phyloP scores from a whole-genome alignment of 441 rosid genomes.

The Biscutella laevigata region DNA sequence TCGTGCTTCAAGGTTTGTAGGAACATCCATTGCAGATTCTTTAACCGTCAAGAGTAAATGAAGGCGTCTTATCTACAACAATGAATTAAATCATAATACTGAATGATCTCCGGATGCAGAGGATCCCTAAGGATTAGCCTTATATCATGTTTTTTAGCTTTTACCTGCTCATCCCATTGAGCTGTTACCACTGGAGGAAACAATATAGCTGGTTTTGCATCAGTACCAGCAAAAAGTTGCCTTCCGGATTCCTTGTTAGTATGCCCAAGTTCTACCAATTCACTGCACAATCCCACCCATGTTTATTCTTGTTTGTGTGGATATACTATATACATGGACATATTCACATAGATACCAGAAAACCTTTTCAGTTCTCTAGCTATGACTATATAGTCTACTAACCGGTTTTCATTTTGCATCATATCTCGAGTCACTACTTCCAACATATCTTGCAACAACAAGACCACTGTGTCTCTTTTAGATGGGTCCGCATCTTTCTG shows the following conservation, averaged over 20 bases:
- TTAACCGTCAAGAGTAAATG: conserved; percentile 87
- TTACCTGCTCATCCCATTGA: conserved; percentile 97
- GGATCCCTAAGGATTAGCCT: conserved; percentile 1
- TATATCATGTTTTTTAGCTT: neutral
- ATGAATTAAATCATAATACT: conserved; percentile 3
- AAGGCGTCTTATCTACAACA: conserved; percentile 74
- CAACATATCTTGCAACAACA: conserved; percentile 90
- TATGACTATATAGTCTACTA: conserved; percentile 31
- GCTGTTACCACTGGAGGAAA: conserved; percentile 78
- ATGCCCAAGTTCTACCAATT: conserved; percentile 75
- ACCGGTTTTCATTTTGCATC: conserved; percentile 97
- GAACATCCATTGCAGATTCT: conserved; percentile 88
- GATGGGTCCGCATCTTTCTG: conserved; percentile 89
- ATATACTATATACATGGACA: conserved; percentile 4
- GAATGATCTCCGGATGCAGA: neutral
- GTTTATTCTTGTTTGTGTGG: conserved; percentile 6
- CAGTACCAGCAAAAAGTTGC: conserved; percentile 91
- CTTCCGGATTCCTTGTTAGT: conserved; percentile 87
- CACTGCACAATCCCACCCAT: conserved; percentile 38
- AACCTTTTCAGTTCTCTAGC: conserved; percentile 1
- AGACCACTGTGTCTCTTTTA: conserved; percentile 65
- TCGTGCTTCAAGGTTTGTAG: conserved; percentile 93
- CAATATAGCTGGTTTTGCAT: conserved; percentile 66
- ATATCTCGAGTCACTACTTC: conserved; percentile 92
- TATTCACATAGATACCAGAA: conserved; percentile 3